Evolutionary conservation across 192 early-diverging fungal genomes (phyloP), one percentile per base, ranked within the genome.

Genomic region (Dissophora ornata): DNA sequence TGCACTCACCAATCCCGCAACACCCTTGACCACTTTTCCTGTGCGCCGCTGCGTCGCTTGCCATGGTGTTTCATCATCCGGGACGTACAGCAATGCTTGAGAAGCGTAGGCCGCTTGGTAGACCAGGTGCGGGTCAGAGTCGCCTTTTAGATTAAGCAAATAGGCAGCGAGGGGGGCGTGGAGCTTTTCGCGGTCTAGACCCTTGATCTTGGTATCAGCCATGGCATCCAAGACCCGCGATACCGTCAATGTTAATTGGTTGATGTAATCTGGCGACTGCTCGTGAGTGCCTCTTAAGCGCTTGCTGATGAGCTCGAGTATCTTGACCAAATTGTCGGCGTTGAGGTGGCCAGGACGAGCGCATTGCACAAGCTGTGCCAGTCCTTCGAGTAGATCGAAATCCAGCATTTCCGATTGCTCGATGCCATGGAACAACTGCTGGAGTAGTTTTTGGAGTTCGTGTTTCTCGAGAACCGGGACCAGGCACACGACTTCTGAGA

Each of bases 41-140:
- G 48, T 40, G 9, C 34, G 21, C 5, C 60, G 10, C 22, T 51
- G 4, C 2, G 48, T 36, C 13, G 60, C 36, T n/a, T 50, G 60
- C 24, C 47, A 48, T 2, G 34, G 32, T 2, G 21, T 29, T n/a
- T 62, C 48, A 2, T 62, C 47, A n/a, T 62, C 36, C 4, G 48
- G 60, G 26, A 62, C 60, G 47, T 33, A 51, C 22, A 50, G 60
- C 12, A 62, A 33, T 1, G 48, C 60, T 40, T 62, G 60, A 28
- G 51, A 62, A 1, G 60, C 48, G 44, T 62, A 62, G 4, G 60
- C 42, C 15, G 34, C 60, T 9, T 62, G 28, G 30, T 40, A 51
- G 22, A 29, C 18, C 25, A 62, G 46, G 34, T 51, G 28, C 4
- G 60, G 60, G 36, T 62, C 60, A 26, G 13, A 8, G 22, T 30